phyloP scores from a whole-genome alignment of 1,284 basidiomycete genomes.

The Naganishia cerealis region DNA sequence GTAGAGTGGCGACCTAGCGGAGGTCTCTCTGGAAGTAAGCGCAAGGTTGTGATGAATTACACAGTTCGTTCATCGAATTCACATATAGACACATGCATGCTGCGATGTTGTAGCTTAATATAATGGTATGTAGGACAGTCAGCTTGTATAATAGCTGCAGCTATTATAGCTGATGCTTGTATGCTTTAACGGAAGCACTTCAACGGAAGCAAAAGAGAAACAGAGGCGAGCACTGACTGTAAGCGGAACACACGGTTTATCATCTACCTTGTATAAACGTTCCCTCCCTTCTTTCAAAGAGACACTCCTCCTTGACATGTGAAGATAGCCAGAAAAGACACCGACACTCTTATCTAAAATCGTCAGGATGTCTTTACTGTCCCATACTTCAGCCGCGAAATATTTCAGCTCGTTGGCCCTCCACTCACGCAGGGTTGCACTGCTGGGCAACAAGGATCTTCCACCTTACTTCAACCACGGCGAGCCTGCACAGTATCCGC shows the following conservation, averaged over 20 bases:
- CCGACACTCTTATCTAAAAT: background rate
- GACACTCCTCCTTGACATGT: slow-evolving; percentile 11
- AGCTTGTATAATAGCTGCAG: too few species aligned
- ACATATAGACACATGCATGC: too few species aligned
- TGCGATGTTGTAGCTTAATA: too few species aligned
- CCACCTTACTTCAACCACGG: slow-evolving; percentile 27
- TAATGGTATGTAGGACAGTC: too few species aligned
- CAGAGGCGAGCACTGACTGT: background rate
- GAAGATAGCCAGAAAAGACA: background rate
- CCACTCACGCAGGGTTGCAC: slow-evolving; percentile 16
- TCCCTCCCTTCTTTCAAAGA: too few species aligned
- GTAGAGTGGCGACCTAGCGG: too few species aligned
- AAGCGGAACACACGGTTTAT: background rate
- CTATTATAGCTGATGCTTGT: too few species aligned
- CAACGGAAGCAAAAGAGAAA: slow-evolving; percentile 30
- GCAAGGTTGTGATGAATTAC: too few species aligned
- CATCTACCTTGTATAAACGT: too few species aligned
- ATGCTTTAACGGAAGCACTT: too few species aligned
- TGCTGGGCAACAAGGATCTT: slow-evolving; percentile 5
- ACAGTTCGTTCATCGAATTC: too few species aligned
- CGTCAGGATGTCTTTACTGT: slow-evolving; percentile 5
- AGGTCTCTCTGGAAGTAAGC: too few species aligned
- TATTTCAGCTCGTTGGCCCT: slow-evolving; percentile 21
- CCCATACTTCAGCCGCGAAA: background rate
- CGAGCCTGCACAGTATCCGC: background rate